Conservation (phyloP, 2,329 filamentous ascomycete species). For the Fusarium tanahbumbuense region DNA sequence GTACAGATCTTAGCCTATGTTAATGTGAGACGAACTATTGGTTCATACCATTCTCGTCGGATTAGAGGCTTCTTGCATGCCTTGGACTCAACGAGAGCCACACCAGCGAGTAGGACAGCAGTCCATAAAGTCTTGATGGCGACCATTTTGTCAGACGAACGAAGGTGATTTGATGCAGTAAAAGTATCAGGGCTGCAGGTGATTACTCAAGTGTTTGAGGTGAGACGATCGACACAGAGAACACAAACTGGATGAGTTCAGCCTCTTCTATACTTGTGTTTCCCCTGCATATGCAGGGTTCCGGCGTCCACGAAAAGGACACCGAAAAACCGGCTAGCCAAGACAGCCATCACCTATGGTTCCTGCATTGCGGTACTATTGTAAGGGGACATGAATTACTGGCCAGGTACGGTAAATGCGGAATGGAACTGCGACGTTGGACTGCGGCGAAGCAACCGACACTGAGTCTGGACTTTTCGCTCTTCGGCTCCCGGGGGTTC, state of each 20-base stretch:
- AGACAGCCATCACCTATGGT: not conserved
- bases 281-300: not conserved
- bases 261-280: constrained; percentile 2
- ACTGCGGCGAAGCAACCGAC: not conserved
- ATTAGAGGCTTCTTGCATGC: constrained; percentile 22
- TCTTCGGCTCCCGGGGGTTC: not conserved
- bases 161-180: not conserved
- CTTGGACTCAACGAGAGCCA: constrained; percentile 8
- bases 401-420: not conserved
- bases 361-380: constrained; percentile 1
- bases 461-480: not conserved
- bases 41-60: constrained; percentile 22
- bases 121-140: constrained; percentile 15
- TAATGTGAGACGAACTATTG: too few species aligned
- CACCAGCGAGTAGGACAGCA: constrained; percentile 5
- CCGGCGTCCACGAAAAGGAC: not conserved
- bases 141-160: constrained; percentile 6
- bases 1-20: too few species aligned
- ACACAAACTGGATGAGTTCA: not conserved
- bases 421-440: not conserved
- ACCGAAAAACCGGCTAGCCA: not conserved
- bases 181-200: constrained; percentile 2
- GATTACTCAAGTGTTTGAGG: not conserved
- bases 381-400: not conserved
- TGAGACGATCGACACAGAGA: constrained; percentile 1